Evolutionary conservation across 2,329 filamentous ascomycete genomes (phyloP).

Genomic region (Botrytis galanthina): DNA sequence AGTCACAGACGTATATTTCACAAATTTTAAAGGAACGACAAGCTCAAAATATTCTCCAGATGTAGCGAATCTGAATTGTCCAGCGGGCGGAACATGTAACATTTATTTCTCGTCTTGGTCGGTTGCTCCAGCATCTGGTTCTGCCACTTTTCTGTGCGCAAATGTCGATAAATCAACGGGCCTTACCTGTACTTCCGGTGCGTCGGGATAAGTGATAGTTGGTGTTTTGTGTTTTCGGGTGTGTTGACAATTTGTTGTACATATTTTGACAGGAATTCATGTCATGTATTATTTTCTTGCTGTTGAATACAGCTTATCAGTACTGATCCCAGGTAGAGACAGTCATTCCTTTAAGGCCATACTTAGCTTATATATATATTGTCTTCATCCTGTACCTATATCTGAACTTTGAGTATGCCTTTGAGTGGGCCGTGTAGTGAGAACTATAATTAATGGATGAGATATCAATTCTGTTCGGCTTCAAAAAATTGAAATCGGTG

Average conservation of each 20-base stretch:
- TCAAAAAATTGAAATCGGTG: background rate
- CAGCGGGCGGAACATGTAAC: constrained; percentile 41
- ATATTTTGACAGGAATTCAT: background rate
- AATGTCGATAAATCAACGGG: constrained; percentile 39
- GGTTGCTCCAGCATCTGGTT: constrained; percentile 40
- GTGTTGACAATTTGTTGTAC: background rate
- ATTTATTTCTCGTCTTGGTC: constrained; percentile 39
- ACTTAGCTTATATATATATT: background rate
- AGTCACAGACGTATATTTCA: constrained; percentile 41
- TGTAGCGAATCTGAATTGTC: constrained; percentile 43
- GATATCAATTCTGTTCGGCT: background rate
- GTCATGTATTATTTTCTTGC: background rate
- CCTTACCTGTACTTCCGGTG: constrained; percentile 39
- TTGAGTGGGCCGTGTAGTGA: background rate
- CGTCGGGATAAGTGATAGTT: constrained; percentile 36
- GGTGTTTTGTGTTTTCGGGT: background rate
- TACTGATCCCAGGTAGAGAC: background rate
- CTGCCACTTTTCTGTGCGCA: constrained; percentile 39
- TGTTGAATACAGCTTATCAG: background rate
- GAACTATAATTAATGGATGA: background rate
- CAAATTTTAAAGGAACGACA: constrained; percentile 42
- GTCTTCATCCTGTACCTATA: background rate
- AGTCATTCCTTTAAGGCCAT: too few species aligned
- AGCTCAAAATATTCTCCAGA: constrained; percentile 40
- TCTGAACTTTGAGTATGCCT: too few species aligned